phyloP scores from a whole-genome alignment of 805 yeast genomes.

The Ogataea paraovalis region DNA sequence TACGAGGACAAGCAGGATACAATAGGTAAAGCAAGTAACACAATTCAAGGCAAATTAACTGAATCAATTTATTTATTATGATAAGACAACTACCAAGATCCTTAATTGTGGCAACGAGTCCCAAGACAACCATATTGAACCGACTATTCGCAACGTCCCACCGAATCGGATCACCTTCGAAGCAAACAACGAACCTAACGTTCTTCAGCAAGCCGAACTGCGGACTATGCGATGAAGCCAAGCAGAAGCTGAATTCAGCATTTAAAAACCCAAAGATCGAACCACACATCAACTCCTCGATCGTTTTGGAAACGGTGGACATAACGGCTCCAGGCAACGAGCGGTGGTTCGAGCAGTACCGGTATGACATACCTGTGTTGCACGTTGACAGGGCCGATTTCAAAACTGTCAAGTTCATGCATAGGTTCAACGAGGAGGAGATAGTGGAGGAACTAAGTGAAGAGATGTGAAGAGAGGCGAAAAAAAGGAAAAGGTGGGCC shows the following conservation, averaged over 20 bases:
- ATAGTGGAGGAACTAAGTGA: constrained; percentile 47
- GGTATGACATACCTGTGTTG: constrained; percentile 76
- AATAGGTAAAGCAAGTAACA: no score
- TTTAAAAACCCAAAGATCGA: constrained; percentile 25
- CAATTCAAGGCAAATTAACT: no score
- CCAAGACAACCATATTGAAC: no score
- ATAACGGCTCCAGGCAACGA: constrained; percentile 56
- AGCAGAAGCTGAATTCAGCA: constrained; percentile 42
- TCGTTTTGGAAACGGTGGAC: constrained; percentile 40
- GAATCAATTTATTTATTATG: no score
- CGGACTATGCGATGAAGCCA: constrained; percentile 64
- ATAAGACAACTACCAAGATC: no score
- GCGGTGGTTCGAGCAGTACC: constrained; percentile 63
- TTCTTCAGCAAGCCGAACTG: constrained; percentile 70
- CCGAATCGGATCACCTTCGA: no score
- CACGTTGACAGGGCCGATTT: constrained; percentile 53
- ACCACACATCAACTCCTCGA: neutral
- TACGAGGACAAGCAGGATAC: no score
- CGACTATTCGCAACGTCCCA: neutral
- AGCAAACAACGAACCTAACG: constrained; percentile 35
- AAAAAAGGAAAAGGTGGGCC: no score
- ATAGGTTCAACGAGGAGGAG: constrained; percentile 54
- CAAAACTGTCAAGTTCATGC: constrained; percentile 61
- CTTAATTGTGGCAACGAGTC: no score
- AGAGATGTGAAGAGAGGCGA: constrained; percentile 25